Conservation (phyloP, 495 filamentous ascomycete genomes). For the Hypoxylon subgilvum region DNA sequence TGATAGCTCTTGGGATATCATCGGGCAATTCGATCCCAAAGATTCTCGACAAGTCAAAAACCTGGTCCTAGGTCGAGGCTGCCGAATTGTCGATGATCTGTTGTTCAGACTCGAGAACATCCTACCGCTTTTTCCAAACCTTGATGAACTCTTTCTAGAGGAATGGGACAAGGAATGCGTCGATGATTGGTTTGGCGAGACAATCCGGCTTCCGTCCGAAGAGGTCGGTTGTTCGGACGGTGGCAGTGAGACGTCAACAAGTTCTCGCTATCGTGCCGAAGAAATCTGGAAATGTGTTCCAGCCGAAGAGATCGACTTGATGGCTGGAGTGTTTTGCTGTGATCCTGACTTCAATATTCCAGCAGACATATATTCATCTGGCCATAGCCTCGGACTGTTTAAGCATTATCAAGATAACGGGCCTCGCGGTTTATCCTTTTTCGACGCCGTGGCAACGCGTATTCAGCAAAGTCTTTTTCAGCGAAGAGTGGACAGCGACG, state of each 20-base stretch:
- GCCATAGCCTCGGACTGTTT: background rate
- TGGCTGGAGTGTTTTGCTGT: background rate
- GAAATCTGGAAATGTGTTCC: slow-evolving; percentile 12
- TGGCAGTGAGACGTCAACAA: background rate
- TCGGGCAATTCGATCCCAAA: slow-evolving; percentile 2
- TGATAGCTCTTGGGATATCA: background rate
- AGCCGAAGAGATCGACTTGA: background rate
- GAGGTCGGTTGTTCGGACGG: too few species aligned
- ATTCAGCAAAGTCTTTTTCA: background rate
- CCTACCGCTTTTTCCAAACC: background rate
- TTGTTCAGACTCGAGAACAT: background rate
- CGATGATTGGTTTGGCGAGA: background rate
- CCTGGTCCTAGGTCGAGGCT: background rate
- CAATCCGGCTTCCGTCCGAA: too few species aligned
- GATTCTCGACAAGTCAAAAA: slow-evolving; percentile 3
- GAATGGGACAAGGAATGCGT: background rate
- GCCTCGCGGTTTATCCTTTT: background rate
- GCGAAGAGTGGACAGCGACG: background rate
- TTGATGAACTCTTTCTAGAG: slow-evolving; percentile 8
- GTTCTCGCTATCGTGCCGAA: too few species aligned
- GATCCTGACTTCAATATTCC: background rate
- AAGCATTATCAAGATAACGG: background rate
- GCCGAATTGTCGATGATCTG: background rate
- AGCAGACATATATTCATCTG: background rate
- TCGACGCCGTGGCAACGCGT: background rate